Evolutionary conservation across 192 early-diverging fungal genomes (phyloP), one percentile per base, ranked within the genome.

Genomic region (Dimargaris cristalligena): DNA sequence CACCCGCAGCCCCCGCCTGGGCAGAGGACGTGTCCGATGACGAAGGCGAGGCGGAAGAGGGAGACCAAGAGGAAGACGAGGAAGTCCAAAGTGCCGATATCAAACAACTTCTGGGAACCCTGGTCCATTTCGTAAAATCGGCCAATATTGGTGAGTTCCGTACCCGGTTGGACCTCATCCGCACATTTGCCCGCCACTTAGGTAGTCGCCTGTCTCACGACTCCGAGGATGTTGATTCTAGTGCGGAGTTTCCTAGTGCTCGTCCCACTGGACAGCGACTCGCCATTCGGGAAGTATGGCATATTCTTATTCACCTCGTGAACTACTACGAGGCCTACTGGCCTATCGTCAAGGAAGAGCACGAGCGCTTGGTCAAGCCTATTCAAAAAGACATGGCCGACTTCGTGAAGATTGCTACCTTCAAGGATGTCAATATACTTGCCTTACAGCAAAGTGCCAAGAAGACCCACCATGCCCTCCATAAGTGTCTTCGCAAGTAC

Each of bases 361-460:
- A 93, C 34, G 73, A 73, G 0, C 64, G 69, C 18, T 60, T 74
- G 2, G 77, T 82, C 44, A 81, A 86, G 61, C 80, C 89, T 0
- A 84, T 99, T 34, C 74, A 79, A 35, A 90, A 90, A 60, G 91
- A 97, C 28, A 75, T 99, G 67, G 78, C 85, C 48, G 89, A 91
- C 58, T 93, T 90, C 62, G 91, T 99, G 34, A 85, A 90, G 73
- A 90, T 99, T 62, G 93, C 94, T 4, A 86, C 78, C 46, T 99
- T 92, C 91, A 94, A 93, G 68, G 96, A 99, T 65, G 83, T 91
- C 20, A 99, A 94, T 61, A 86, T 92, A 10, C 87, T 84, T 60
- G 92, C 96, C 0, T 67, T 99, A 34, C 78, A 84, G 28, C 87
- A 89, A 59, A 89, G 87, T 72, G 90, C 96, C 0, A 83, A 82